Evolutionary conservation across 257 asterid genomes (phyloP).

Genomic region (Capsicum baccatum): DNA sequence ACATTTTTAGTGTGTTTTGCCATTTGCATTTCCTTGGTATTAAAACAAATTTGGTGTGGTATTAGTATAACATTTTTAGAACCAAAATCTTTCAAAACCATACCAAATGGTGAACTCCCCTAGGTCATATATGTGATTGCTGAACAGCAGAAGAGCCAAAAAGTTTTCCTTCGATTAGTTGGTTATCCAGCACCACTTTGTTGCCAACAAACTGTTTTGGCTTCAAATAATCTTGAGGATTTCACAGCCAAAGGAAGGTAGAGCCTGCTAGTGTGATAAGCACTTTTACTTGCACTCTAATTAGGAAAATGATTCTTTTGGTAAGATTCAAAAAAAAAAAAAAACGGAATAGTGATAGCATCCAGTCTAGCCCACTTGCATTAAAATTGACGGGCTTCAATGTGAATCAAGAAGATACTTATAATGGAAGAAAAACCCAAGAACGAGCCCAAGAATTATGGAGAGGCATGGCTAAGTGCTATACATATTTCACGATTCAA

Average conservation of each 20-base stretch:
- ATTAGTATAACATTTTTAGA: not conserved
- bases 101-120: too few species aligned
- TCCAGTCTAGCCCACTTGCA: too few species aligned
- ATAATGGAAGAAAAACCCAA: too few species aligned
- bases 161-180: not conserved
- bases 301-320: too few species aligned
- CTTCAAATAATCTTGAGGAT: constrained; percentile 5
- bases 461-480: too few species aligned
- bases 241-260: constrained; percentile 11
- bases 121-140: not conserved
- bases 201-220: not conserved
- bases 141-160: not conserved
- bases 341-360: too few species aligned
- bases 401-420: too few species aligned
- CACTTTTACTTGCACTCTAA: not conserved
- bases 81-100: not conserved
- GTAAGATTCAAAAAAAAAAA: too few species aligned
- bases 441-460: too few species aligned
- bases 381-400: too few species aligned
- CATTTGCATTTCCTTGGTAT: not conserved
- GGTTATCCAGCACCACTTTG: constrained; percentile 9
- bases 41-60: not conserved
- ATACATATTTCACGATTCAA: too few species aligned
- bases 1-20: not conserved
- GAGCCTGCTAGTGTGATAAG: not conserved